Evolutionary conservation across 306 rosid genomes (phyloP), one percentile per base, ranked within the genome.

Genomic region (Chamaecrista fasciculata): DNA sequence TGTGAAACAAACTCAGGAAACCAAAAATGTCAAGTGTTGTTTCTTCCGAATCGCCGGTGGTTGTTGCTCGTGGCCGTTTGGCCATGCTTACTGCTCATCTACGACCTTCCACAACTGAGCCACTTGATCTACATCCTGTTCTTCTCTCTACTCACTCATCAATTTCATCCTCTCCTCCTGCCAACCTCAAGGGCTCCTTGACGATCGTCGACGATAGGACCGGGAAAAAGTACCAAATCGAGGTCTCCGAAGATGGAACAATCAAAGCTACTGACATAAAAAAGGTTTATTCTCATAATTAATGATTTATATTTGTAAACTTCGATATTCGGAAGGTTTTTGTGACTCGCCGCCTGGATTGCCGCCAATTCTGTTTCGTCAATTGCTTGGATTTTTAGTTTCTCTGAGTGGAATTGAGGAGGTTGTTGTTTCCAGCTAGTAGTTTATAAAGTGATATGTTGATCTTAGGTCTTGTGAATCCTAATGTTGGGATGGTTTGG

Each of bases 131-230:
- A 46, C 78, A 76, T 29, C 74, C 81, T 9, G 74, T 64, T 34
- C 74, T 76, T 80, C 85, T 86, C 71, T 84, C 87, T 0, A 79
- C 86, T 62, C 70, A 73, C 60, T 0, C 49, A 11, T n/a, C 21
- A 40, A 52, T 80, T n/a, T n/a, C n/a, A n/a, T n/a, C n/a, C 44
- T 19, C 53, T 6, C 86, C 89, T 0, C 84, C 89, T 15, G 72
- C 69, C 2, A 81, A 74, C 40, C 73, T 87, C 72, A 73, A 71
- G 71, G 95, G 98, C 2, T 63, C 77, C 23, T 71, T 92, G 79
- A 87, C 88, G 64, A 9, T 92, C 48, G 67, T 92, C 11, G 98
- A 92, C 65, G 95, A 87, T 55, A 78, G 98, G 53, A 92, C 96
- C n/a, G 95, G 95, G 2, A 82, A 84, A 67, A 81, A 72, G 72